Base-by-base conservation (phyloP, 495 filamentous ascomycete species). In the Xylaria intraflava region DNA sequence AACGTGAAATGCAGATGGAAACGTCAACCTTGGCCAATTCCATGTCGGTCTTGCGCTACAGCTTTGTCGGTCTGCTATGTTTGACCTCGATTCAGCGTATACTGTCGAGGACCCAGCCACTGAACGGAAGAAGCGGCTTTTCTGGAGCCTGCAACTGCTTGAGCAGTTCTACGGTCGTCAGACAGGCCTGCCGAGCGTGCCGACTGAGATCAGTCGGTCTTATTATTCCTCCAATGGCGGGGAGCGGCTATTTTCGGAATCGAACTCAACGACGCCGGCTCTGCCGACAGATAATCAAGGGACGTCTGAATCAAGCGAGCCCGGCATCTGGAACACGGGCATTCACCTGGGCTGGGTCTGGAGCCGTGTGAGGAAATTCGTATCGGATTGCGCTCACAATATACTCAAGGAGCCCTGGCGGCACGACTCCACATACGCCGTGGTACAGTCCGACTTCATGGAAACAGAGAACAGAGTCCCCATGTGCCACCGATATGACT, bases 341-440 rank as follows among this genome's bases (percentile, higher is more conserved):
- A 51, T 71, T 9, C 67, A 74, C 51, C 71, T 76, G 36, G 71
- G 70, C 16, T 74, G 72, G 73, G 67, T 76, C 16, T 76, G 73
- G 73, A 73, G 68, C 23, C 58, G 65, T 6, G 72, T 74, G 6
- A 61, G 73, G 38, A 62, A 60, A 22, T 76, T 71, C 24, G 60
- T 76, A 1, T 69, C 65, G 0, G 67, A 75, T 36, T 74, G 70
- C 38, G 68, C 73, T 9, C 67, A 65, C 27, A 71, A 67, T 47
- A 62, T 65, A n/a, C 43, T 76, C 8, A 72, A 65, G 47, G 73
- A 74, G 44, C 73, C 73, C 6, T 76, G 73, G 73, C 56, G 72
- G 17, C 65, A 74, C 50, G 73, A 76, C 48, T 76, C 73, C 7
- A 68, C 69, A 59, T 76, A 76, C 51, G 59, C 73, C 43, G 69